A percentile compares a stretch with the other conserved stretches of the same genome.
Conservation (phyloP, 208 protist species). For the Kentomonas sorsogonicus region DNA sequence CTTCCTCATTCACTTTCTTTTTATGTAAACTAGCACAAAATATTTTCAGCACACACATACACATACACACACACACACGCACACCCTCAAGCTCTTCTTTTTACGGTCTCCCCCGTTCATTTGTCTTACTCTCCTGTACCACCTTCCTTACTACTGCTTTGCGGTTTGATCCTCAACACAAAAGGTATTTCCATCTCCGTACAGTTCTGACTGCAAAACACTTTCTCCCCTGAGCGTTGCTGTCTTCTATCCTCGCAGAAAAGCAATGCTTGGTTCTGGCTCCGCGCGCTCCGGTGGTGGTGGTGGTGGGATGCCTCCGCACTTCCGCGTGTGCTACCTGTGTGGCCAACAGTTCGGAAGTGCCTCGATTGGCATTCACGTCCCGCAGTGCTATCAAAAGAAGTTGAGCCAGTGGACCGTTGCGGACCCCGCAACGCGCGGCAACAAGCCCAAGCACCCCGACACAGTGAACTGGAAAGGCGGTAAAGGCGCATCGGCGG, state of each 20-base stretch:
- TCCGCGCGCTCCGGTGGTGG: too few species aligned
- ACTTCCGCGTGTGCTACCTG: slow-evolving; percentile 81
- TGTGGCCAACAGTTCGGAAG: slow-evolving; percentile 75
- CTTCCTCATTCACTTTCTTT: slow-evolving; percentile 2
- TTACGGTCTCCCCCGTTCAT: too few species aligned
- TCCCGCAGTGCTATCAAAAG: slow-evolving; percentile 65
- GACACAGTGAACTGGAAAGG: slow-evolving; percentile 61
- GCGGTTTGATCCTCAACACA: too few species aligned
- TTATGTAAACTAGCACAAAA: too few species aligned
- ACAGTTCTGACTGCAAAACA: too few species aligned
- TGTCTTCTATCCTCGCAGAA: too few species aligned
- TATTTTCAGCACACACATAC: slow-evolving; percentile 2
- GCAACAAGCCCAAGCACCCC: slow-evolving; percentile 38
- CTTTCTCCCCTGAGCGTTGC: too few species aligned
- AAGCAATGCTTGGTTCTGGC: too few species aligned
- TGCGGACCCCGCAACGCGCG: slow-evolving; percentile 33
- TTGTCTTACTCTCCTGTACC: too few species aligned
- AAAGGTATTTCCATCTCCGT: too few species aligned
- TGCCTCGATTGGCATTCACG: slow-evolving; percentile 70
- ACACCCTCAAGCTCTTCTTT: too few species aligned
- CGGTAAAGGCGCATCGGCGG: slow-evolving; percentile 20
- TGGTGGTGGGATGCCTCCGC: slow-evolving; percentile 38
- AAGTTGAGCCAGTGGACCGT: slow-evolving; percentile 53
- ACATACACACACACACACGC: slow-evolving; percentile 4
- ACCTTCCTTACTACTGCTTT: too few species aligned